Evolutionary conservation across 2,329 filamentous ascomycete genomes (phyloP).

Genomic region (Monascus ruber): DNA sequence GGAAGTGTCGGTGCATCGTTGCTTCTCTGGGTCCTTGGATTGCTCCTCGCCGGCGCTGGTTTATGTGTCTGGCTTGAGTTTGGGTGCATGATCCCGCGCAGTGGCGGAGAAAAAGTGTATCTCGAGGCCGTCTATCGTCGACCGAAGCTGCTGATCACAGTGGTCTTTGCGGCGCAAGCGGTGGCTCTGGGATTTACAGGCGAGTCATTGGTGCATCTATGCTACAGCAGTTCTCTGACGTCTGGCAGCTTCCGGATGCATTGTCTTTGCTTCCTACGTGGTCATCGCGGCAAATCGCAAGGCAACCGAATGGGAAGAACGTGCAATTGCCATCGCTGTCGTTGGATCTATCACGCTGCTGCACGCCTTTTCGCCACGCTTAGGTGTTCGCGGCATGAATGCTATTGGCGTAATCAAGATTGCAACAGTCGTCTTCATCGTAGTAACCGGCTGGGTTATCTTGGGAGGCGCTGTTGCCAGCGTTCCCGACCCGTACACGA

Average conservation of each 20-base stretch:
- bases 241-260: conserved; percentile 44
- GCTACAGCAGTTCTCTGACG: conserved; percentile 13
- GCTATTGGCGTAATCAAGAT: conserved; percentile 55
- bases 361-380: conserved; percentile 52
- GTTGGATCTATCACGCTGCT: conserved; percentile 55
- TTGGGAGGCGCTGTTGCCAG: conserved; percentile 48
- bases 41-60: conserved; percentile 47
- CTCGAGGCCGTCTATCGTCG: conserved; percentile 54
- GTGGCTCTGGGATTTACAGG: conserved; percentile 50
- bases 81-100: conserved; percentile 56
- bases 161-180: conserved; percentile 50
- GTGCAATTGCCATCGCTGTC: conserved; percentile 54
- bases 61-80: conserved; percentile 53
- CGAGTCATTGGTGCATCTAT: conserved; percentile 21
- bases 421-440: conserved; percentile 53
- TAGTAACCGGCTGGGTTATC: conserved; percentile 51
- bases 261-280: conserved; percentile 61
- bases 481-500: conserved; percentile 47
- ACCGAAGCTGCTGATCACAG: conserved; percentile 51
- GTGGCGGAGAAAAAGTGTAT: conserved; percentile 57
- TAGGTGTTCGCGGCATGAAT: conserved; percentile 58
- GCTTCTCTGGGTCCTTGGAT: conserved; percentile 51
- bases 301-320: conserved; percentile 55
- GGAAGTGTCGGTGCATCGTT: conserved; percentile 55
- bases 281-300: conserved; percentile 53